phyloP scores from a whole-genome alignment of 2,329 filamentous ascomycete genomes.

The Pseudogymnoascus sp. region DNA sequence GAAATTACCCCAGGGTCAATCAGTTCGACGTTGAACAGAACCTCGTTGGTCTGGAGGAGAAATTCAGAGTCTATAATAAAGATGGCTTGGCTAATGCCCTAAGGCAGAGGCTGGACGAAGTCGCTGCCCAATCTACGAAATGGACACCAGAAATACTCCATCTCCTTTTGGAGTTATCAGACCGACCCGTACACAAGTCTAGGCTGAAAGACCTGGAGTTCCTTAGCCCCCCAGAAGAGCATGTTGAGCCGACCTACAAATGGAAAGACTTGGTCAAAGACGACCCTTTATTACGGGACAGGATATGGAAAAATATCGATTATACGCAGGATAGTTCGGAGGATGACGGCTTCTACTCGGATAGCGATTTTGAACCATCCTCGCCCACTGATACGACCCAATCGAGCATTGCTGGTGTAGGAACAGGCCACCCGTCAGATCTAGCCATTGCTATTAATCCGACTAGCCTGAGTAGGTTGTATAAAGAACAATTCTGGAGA shows the following conservation, averaged over 20 bases:
- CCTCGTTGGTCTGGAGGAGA: constrained; percentile 71
- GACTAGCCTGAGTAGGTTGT: constrained; percentile 30
- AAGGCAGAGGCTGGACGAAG: constrained; percentile 46
- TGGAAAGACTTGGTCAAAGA: constrained; percentile 76
- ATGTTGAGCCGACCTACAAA: constrained; percentile 45
- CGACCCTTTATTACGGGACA: constrained; percentile 62
- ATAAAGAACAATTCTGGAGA: constrained; percentile 40
- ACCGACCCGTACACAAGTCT: constrained; percentile 66
- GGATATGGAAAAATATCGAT: constrained; percentile 64
- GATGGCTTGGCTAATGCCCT: constrained; percentile 72
- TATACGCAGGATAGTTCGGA: constrained; percentile 58
- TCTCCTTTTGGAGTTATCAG: constrained; percentile 71
- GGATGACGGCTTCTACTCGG: constrained; percentile 33
- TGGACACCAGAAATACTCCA: constrained; percentile 75
- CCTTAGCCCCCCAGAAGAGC: constrained; percentile 38
- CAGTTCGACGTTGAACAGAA: constrained; percentile 63
- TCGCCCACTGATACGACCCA: constrained; percentile 27
- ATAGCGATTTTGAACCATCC: constrained; percentile 30
- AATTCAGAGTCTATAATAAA: constrained; percentile 71
- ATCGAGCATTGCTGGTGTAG: constrained; percentile 25
- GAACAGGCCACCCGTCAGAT: constrained; percentile 25
- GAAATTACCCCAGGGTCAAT: constrained; percentile 58
- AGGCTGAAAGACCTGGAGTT: constrained; percentile 54
- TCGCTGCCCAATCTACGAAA: constrained; percentile 46
- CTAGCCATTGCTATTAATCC: constrained; percentile 26